Evolutionary conservation across 2,329 filamentous ascomycete genomes (phyloP).

Genomic region (Pyrenochaeta sp.): DNA sequence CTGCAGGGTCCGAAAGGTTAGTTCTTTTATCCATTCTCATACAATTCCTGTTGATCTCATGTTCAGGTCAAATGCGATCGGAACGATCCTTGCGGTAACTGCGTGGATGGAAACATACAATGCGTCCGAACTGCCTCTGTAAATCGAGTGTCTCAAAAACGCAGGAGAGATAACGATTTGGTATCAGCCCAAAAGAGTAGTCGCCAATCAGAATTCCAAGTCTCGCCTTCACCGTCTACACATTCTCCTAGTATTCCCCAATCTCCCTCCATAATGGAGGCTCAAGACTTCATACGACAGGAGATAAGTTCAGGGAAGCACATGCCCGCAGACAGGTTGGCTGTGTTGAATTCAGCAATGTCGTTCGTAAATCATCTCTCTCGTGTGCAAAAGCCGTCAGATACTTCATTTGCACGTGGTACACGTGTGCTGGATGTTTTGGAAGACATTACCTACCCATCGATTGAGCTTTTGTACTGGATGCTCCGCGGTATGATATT

Average conservation of each 20-base stretch:
- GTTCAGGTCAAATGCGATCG: slow-evolving; percentile 27
- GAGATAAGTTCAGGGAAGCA: slow-evolving; percentile 14
- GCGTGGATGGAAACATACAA: slow-evolving; percentile 26
- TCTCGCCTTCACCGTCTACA: slow-evolving; percentile 9
- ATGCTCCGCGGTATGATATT: slow-evolving; percentile 23
- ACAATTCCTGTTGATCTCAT: neutral
- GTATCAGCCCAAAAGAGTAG: slow-evolving; percentile 1
- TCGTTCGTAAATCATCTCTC: slow-evolving; percentile 23
- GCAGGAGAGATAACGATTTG: slow-evolving; percentile 7
- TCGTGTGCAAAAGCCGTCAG: slow-evolving; percentile 3
- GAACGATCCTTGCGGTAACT: slow-evolving; percentile 32
- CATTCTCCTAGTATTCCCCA: slow-evolving; percentile 14
- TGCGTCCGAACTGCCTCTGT: slow-evolving; percentile 20
- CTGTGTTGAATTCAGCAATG: slow-evolving; percentile 23
- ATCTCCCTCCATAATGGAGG: slow-evolving; percentile 20
- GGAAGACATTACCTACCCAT: slow-evolving; percentile 15
- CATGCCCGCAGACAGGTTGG: slow-evolving; percentile 20
- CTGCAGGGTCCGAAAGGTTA: neutral
- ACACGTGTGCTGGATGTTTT: slow-evolving; percentile 12
- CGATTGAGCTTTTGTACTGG: slow-evolving; percentile 24
- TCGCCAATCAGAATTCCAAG: slow-evolving; percentile 5
- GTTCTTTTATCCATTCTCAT: neutral
- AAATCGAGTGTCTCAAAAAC: slow-evolving; percentile 3
- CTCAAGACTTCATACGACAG: slow-evolving; percentile 22
- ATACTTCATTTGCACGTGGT: neutral